A percentile compares a stretch with the other conserved stretches of the same genome.
Conservation (phyloP, 192 early-diverging fungal genomes). For the Podila epigama region DNA sequence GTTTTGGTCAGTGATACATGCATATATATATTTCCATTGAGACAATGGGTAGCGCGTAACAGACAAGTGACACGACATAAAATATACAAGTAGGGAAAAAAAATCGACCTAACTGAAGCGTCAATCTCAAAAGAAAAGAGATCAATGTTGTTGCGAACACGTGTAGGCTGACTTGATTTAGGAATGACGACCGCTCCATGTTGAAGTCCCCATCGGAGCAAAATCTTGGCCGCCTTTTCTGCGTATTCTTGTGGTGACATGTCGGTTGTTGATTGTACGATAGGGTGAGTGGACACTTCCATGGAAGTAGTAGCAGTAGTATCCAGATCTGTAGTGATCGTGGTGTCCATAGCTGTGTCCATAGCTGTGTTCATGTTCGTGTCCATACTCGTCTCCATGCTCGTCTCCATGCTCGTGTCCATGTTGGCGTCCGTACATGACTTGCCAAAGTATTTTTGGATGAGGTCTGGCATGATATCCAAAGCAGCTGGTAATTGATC, state of each 20-base stretch:
- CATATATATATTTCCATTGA: neutral
- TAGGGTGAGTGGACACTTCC: no score
- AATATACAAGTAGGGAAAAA: neutral
- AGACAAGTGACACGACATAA: neutral
- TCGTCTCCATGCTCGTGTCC: slow-evolving; percentile 11
- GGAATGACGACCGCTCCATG: slow-evolving; percentile 71
- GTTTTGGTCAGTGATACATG: neutral
- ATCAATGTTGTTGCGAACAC: slow-evolving; percentile 53
- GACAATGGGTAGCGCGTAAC: neutral
- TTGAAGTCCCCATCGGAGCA: slow-evolving; percentile 74
- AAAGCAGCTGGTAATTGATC: slow-evolving; percentile 5
- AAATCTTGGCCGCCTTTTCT: slow-evolving; percentile 54
- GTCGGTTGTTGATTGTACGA: no score
- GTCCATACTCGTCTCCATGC: neutral
- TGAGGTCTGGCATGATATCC: slow-evolving; percentile 40
- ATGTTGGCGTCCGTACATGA: neutral
- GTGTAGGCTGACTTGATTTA: slow-evolving; percentile 59
- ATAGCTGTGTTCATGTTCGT: neutral
- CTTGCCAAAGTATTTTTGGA: slow-evolving; percentile 37
- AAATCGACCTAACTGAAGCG: neutral
- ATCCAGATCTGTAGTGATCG: neutral
- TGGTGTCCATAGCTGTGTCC: neutral
- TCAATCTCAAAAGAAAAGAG: slow-evolving; percentile 59
- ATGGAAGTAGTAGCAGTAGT: no score
- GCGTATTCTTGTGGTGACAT: slow-evolving; percentile 17